Base-by-base conservation (phyloP, 352 stramenopile genomes). In the Phytopythium montanum region DNA sequence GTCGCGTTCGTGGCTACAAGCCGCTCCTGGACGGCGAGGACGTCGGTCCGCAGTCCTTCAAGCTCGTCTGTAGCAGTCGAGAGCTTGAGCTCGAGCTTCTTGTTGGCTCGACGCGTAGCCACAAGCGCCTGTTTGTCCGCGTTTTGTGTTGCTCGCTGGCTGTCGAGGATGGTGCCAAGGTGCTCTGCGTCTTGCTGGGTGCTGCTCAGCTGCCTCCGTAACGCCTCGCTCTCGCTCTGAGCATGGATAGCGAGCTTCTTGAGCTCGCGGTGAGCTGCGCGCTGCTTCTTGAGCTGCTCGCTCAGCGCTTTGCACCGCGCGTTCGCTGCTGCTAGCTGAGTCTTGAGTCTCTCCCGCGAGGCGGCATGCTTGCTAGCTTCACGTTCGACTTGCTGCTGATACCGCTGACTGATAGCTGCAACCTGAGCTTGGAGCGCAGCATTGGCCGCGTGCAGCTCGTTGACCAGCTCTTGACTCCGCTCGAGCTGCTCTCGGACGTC, bases 101-200 rank as follows among this genome's bases (percentile, higher is more conserved):
- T 76, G 31, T 65, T 68, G 19, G 53, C 41, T 29, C 69, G 68
- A 49, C 69, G 76, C 29, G 36, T 56, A 4, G 51, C 61, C 13
- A 41, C 52, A 2, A 73, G 45, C 10, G 75, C 66, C 21, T 72
- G 73, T 29, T 46, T 23, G 41, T 64, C 54, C 1, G 70, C 61
- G 16, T 73, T 61, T 1, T 67, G 46, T n/a, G 69, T 64, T 0
- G 59, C 41, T 9, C 68, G 64, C 53, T 86, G 77, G 7, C 63
- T 72, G 38, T 87, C 69, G 13, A 87, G 60, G 18, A 88, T 70
- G 21, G 60, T 49, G 1, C 67, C 51, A 12, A 90, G 61, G 41
- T 85, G 73, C 46, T 68, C 53, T 25, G 61, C 68, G 49, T 90
- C 75, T 18, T 62, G 63, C 60, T 75, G 71, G 0, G 77, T 58